A percentile compares a stretch with the other conserved stretches of the same genome.
Conservation (phyloP, 495 filamentous ascomycete genomes). For the Bathelium albidoporum region DNA sequence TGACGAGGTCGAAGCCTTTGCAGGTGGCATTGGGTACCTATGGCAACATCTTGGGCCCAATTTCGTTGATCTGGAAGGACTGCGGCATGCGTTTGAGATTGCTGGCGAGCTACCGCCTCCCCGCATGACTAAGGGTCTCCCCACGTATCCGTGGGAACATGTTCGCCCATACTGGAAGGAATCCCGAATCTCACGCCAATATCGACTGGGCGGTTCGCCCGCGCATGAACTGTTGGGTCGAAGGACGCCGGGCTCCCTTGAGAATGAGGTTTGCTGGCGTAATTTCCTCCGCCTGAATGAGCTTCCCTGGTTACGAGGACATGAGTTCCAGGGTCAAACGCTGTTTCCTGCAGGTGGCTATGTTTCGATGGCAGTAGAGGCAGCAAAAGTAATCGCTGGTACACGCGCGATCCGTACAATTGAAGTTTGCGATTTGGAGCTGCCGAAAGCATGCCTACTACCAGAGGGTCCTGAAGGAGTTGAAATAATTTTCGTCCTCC, state of each 20-base stretch:
- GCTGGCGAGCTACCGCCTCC: not conserved
- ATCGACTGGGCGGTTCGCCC: not conserved
- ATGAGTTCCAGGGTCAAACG: conserved; percentile 29
- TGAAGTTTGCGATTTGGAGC: not conserved
- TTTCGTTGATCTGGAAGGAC: not conserved
- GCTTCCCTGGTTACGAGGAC: conserved; percentile 37
- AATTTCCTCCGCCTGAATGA: conserved; percentile 32
- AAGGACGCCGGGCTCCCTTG: not conserved
- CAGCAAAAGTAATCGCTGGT: not conserved
- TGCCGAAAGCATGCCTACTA: not conserved
- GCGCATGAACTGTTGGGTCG: conserved; percentile 8
- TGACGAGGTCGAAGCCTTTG: not conserved
- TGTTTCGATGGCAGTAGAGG: conserved; percentile 34
- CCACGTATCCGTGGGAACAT: conserved; percentile 17
- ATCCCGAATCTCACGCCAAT: conserved; percentile 2
- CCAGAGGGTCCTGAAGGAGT: not conserved
- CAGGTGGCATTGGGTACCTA: not conserved
- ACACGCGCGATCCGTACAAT: not conserved
- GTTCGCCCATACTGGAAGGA: conserved; percentile 12
- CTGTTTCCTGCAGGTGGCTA: conserved; percentile 36
- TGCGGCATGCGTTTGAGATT: not conserved
- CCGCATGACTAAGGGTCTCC: conserved; percentile 8
- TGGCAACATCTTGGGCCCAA: not conserved
- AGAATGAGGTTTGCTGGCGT: conserved; percentile 31
- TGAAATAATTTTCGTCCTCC: no score